phyloP scores from a whole-genome alignment of 106 monocot species.

The Acorus calamus region DNA sequence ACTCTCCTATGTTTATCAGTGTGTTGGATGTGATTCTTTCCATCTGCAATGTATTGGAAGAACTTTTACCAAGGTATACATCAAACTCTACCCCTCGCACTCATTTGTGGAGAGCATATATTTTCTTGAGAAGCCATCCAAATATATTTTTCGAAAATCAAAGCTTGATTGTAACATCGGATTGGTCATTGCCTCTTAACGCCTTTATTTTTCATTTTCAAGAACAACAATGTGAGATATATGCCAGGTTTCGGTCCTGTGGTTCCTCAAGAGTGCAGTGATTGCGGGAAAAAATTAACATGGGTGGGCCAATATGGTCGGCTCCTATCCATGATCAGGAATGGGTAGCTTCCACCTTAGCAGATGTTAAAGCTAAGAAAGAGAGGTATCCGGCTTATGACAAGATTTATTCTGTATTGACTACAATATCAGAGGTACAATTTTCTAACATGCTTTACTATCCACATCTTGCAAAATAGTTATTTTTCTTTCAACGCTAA shows the following conservation, averaged over 20 bases:
- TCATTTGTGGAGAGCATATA: too few relatives aligned
- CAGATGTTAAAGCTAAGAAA: slow-evolving; percentile 55
- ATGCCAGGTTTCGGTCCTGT: slow-evolving; percentile 73
- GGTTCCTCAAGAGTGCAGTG: slow-evolving; percentile 70
- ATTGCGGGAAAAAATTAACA: slow-evolving; percentile 80
- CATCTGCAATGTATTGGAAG: slow-evolving; percentile 87
- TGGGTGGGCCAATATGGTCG: slow-evolving; percentile 98
- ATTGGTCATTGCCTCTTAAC: too few relatives aligned
- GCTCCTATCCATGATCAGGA: slow-evolving; percentile 91
- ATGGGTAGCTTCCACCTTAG: slow-evolving; percentile 57
- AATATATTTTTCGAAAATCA: too few relatives aligned
- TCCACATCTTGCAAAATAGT: too few relatives aligned
- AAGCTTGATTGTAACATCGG: too few relatives aligned
- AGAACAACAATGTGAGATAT: slow-evolving; percentile 69
- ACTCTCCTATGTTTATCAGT: slow-evolving; percentile 85
- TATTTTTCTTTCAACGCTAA: too few relatives aligned
- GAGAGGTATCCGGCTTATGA: slow-evolving; percentile 86
- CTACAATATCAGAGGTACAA: slow-evolving; percentile 84
- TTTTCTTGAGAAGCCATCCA: too few relatives aligned
- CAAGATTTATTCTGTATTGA: slow-evolving; percentile 69
- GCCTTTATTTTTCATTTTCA: slow-evolving; percentile 4
- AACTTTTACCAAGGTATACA: slow-evolving; percentile 57
- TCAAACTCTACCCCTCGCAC: too few relatives aligned
- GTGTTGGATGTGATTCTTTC: slow-evolving; percentile 93
- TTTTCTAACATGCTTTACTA: background rate